A percentile compares a stretch with the other conserved stretches of the same genome.
Evolutionary conservation across 495 filamentous ascomycete genomes (phyloP).

Genomic region (Hypoxylon fragiforme): DNA sequence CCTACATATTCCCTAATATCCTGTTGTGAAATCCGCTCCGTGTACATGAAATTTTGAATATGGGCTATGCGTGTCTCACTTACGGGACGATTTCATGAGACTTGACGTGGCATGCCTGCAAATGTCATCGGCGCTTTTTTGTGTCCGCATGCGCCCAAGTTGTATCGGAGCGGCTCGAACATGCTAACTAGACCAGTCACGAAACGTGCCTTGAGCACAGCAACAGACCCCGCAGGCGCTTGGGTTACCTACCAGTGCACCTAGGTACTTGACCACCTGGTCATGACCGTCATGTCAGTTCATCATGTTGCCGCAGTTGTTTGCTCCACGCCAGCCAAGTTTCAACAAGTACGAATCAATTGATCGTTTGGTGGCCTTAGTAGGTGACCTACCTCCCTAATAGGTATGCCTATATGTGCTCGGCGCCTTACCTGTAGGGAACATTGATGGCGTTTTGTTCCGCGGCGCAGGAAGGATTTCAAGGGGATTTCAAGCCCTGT

Average conservation of each 20-base stretch:
- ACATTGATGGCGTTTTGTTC: background rate
- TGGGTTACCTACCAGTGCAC: constrained; percentile 18
- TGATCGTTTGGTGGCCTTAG: background rate
- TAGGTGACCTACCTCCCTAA: no score
- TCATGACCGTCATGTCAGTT: no score
- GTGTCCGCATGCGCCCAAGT: constrained; percentile 24
- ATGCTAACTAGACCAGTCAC: constrained; percentile 15
- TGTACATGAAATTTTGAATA: constrained; percentile 1
- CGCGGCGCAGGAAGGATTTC: no score
- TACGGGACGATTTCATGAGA: constrained; percentile 2
- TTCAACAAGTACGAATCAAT: constrained; percentile 4
- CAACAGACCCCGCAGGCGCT: constrained; percentile 15
- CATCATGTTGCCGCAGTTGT: background rate
- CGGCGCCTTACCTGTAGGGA: background rate
- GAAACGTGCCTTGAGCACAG: constrained; percentile 12
- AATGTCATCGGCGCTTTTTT: constrained; percentile 5
- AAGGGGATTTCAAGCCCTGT: constrained; percentile 9
- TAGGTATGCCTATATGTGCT: background rate
- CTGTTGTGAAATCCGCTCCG: background rate
- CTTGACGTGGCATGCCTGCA: constrained; percentile 27
- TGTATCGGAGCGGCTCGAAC: constrained; percentile 24
- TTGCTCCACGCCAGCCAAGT: constrained; percentile 1
- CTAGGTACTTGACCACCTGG: constrained; percentile 1
- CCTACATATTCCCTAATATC: no score
- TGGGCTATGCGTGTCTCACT: constrained; percentile 18